Evolutionary conservation across 1,139 yeast species (phyloP), one percentile per base, ranked within the genome.

Genomic region (Keqinozyma sinolaborantium): DNA sequence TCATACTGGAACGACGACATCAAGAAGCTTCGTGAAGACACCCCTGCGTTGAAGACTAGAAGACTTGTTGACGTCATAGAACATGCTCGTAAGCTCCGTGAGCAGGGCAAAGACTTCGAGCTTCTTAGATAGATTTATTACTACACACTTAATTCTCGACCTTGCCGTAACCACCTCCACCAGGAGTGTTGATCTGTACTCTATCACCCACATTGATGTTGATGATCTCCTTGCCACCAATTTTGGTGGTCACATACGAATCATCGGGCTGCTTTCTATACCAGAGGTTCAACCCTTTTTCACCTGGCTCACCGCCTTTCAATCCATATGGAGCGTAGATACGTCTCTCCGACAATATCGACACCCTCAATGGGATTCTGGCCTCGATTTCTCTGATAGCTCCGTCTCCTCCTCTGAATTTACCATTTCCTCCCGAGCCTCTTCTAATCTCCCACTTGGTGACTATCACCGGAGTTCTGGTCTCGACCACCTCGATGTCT

Each of bases 251-350:
- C 28, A 28, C 19, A 39, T 42, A 38, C 10, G 38, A 36, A 8
- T 39, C 41, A 40, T 48, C 36, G 46, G 41, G 29, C 47, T 43
- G 24, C 21, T 42, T 42, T 29, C 56, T 48, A 13, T 64, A 41
- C 83, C 84, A 78, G 13, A 70, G 45, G 44, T 81, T 82, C 33
- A 62, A 52, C 4, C 88, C 88, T 26, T 73, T 56, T 12, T 53
- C 55, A 3, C 84, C 88, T 30, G 67, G 64, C 9, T 53, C 59
- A 14, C 46, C 46, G 18, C 47, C 47, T 19, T 31, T 26, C 3
- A 43, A 24, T 3, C 47, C 47, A 30, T 30, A 39, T 6, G 47
- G 47, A 4, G 34, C 23, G 19, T 28, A 31, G 7, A 39, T 42
- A 28, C 47, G 21, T 15, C 47, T 24, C 26, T 43, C 45, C 14